A percentile compares a stretch with the other conserved stretches of the same genome.
Conservation (phyloP, 2,329 filamentous ascomycete genomes). For the Ophiocordyceps australis region DNA sequence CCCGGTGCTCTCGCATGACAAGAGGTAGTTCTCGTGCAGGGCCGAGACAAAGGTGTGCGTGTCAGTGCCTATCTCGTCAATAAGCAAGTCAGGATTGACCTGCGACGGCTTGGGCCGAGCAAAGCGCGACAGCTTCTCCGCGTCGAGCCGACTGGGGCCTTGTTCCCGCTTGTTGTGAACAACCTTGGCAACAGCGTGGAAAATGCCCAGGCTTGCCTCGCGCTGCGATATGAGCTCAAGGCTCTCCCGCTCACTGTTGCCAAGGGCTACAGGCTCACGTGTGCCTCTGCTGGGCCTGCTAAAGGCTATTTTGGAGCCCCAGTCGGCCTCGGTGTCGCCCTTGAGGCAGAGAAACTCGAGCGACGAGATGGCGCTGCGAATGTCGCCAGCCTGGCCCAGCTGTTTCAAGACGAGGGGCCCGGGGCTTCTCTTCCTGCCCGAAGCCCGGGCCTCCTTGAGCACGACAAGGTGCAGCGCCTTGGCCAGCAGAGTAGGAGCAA, state of each 20-base stretch:
- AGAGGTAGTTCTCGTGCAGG: slow-evolving; percentile 81
- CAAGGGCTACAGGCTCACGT: slow-evolving; percentile 42
- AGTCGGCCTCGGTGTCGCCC: slow-evolving; percentile 54
- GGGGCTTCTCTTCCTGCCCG: slow-evolving; percentile 56
- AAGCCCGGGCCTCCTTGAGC: slow-evolving; percentile 67
- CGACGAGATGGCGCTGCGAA: slow-evolving; percentile 80
- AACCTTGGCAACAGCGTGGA: slow-evolving; percentile 90
- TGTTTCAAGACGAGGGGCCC: slow-evolving; percentile 62
- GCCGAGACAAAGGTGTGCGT: slow-evolving; percentile 78
- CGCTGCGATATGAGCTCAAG: slow-evolving; percentile 69
- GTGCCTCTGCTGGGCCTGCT: slow-evolving; percentile 46
- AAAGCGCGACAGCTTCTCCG: slow-evolving; percentile 33
- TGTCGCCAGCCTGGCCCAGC: slow-evolving; percentile 75
- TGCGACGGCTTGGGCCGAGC: slow-evolving; percentile 44
- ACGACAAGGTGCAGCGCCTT: slow-evolving; percentile 74
- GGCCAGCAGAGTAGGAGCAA: slow-evolving; percentile 69
- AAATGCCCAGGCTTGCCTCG: slow-evolving; percentile 81
- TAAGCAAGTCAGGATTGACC: slow-evolving; percentile 55
- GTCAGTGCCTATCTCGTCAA: slow-evolving; percentile 87
- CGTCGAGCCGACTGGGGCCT: slow-evolving; percentile 17
- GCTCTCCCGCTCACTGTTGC: slow-evolving; percentile 61
- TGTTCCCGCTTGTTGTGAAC: slow-evolving; percentile 86
- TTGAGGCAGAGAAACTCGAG: slow-evolving; percentile 84
- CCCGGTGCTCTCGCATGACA: slow-evolving; percentile 53
- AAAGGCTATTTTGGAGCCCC: slow-evolving; percentile 58